A percentile compares a stretch with the other conserved stretches of the same genome.
phyloP scores from a whole-genome alignment of 2,329 filamentous ascomycete species.

The Endoconidiophora polonica region DNA sequence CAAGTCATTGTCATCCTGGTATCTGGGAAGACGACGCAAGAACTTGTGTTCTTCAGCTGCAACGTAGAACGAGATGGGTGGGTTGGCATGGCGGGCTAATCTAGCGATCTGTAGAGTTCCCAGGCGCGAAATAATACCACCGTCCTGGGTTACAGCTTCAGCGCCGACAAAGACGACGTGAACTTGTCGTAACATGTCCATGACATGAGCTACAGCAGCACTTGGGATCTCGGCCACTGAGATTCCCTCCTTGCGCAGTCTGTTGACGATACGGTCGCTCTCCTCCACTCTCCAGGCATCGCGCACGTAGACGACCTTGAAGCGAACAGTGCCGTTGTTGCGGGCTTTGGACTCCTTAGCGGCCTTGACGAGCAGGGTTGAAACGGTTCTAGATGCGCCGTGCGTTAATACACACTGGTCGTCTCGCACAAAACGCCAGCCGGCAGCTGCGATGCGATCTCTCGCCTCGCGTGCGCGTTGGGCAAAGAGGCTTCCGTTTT shows the following conservation, averaged over 20 bases:
- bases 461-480: slow-evolving; percentile 71
- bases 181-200: slow-evolving; percentile 39
- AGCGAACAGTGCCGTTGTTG: slow-evolving; percentile 42
- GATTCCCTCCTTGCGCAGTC: slow-evolving; percentile 56
- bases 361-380: slow-evolving; percentile 57
- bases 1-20: slow-evolving; percentile 51
- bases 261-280: slow-evolving; percentile 51
- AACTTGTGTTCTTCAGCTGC: slow-evolving; percentile 96
- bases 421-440: slow-evolving; percentile 61
- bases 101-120: slow-evolving; percentile 75
- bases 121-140: slow-evolving; percentile 77
- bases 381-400: slow-evolving; percentile 72
- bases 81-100: slow-evolving; percentile 48
- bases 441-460: slow-evolving; percentile 65
- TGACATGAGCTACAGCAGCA: slow-evolving; percentile 60
- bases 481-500: slow-evolving; percentile 76
- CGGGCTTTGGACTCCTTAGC: slow-evolving; percentile 26
- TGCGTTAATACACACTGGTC: slow-evolving; percentile 76
- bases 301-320: slow-evolving; percentile 69
- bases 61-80: slow-evolving; percentile 61
- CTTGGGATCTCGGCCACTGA: slow-evolving; percentile 50
- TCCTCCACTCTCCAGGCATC: slow-evolving; percentile 40
- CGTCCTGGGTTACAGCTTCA: slow-evolving; percentile 87
- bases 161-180: slow-evolving; percentile 50
- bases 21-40: slow-evolving; percentile 56